Percentiles rank a stretch among this genome's conserved stretches.
Evolutionary conservation across 495 filamentous ascomycete genomes (phyloP).

Genomic region (Poronia punctata): DNA sequence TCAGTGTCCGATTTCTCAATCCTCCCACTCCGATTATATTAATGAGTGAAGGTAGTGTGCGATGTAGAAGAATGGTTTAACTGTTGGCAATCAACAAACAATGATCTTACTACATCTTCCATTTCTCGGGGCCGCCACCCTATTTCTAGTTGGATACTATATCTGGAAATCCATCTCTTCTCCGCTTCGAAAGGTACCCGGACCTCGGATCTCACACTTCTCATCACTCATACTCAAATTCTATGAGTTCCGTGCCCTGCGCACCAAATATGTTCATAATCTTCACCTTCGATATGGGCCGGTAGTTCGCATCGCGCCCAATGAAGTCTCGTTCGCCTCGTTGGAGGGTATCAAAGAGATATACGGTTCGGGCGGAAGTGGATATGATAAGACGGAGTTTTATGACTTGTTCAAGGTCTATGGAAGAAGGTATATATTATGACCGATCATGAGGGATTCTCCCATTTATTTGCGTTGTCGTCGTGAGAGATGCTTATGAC

Average conservation of each 20-base stretch:
- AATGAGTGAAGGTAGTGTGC: too few species aligned
- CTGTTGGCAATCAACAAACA: too few species aligned
- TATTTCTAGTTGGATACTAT: conserved; percentile 15
- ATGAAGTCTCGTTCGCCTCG: conserved; percentile 56
- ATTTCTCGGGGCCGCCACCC: conserved; percentile 12
- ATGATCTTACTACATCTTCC: conserved; percentile 23
- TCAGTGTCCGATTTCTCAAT: too few species aligned
- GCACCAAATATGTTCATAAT: conserved; percentile 48
- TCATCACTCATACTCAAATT: conserved; percentile 49
- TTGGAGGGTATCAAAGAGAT: conserved; percentile 56
- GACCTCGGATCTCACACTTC: conserved; percentile 45
- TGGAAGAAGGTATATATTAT: conserved; percentile 36
- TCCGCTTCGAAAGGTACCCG: conserved; percentile 43
- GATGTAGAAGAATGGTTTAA: too few species aligned
- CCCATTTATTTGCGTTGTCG: too few species aligned
- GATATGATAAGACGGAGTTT: conserved; percentile 62
- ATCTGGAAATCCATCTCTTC: conserved; percentile 24
- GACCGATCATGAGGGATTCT: background rate
- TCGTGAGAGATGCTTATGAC: conserved; percentile 8
- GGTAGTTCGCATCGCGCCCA: conserved; percentile 50
- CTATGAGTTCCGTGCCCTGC: conserved; percentile 48
- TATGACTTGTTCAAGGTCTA: conserved; percentile 58
- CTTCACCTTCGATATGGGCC: conserved; percentile 52
- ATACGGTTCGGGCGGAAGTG: conserved; percentile 57
- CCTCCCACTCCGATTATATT: too few species aligned